Evolutionary conservation across 768 basidiomycete genomes (phyloP).

Genomic region (Pleurotus ostreatus): DNA sequence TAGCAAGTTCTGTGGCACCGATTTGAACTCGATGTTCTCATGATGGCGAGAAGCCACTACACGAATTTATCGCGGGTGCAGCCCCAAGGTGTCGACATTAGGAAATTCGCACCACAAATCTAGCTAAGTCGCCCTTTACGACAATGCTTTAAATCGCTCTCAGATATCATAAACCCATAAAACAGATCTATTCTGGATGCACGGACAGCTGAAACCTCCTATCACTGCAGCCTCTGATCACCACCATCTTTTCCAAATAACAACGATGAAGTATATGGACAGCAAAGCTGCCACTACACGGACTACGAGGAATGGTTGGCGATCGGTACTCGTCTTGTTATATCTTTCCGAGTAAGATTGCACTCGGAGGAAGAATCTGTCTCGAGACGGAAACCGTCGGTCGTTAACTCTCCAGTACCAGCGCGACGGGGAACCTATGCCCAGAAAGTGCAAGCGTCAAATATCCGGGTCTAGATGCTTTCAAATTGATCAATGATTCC

Average conservation of each 20-base stretch:
- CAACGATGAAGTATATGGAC: constrained; percentile 1
- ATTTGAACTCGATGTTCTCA: background rate
- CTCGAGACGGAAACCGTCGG: background rate
- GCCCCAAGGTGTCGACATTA: background rate
- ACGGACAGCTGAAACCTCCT: too few species aligned
- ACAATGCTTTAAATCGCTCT: too few species aligned
- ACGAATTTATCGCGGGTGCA: background rate
- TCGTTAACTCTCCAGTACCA: constrained; percentile 6
- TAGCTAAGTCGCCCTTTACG: background rate
- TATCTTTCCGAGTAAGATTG: constrained; percentile 5
- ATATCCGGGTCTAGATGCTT: background rate
- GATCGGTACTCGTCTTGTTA: constrained; percentile 2
- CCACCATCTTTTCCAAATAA: constrained; percentile 2
- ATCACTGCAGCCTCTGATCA: background rate
- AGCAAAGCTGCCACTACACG: background rate
- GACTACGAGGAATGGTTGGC: background rate
- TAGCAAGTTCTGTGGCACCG: background rate
- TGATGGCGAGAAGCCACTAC: background rate
- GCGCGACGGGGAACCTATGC: background rate
- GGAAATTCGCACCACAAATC: background rate
- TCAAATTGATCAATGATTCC: background rate
- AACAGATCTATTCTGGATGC: too few species aligned
- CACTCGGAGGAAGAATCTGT: constrained; percentile 6
- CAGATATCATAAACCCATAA: too few species aligned
- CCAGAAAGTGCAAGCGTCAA: background rate